These are phyloP conservation scores for Debaryomyces coudertii DNA, from an alignment of 1,139 yeast genomes.

Conservation along the genomic window DNA sequence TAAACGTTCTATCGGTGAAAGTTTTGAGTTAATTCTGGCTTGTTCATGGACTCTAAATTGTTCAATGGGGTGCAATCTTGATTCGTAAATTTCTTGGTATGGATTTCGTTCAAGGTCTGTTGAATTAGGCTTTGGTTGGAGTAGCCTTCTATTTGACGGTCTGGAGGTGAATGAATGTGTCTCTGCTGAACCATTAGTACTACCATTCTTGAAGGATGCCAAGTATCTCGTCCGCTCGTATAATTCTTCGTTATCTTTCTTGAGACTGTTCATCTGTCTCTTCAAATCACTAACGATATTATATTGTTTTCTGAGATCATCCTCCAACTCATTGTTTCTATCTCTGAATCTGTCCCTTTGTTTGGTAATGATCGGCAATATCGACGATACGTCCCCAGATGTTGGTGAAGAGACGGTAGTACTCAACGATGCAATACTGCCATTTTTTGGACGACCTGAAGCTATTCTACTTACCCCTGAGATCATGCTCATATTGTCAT, in stretches of 20 bases:
- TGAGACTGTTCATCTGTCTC: slow-evolving; percentile 64
- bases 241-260: slow-evolving; percentile 74
- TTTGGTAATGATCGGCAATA: slow-evolving; percentile 86
- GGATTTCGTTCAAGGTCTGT: slow-evolving; percentile 61
- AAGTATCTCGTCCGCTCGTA: slow-evolving; percentile 82
- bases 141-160: slow-evolving; percentile 23
- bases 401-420: slow-evolving; percentile 24
- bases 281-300: slow-evolving; percentile 59
- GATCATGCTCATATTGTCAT: slow-evolving; percentile 70
- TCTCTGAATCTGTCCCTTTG: slow-evolving; percentile 91
- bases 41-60: slow-evolving; percentile 79
- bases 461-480: slow-evolving; percentile 59
- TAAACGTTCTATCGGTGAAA: slow-evolving; percentile 80
- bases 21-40: slow-evolving; percentile 69
- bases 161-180: slow-evolving; percentile 19
- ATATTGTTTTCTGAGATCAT: slow-evolving; percentile 67
- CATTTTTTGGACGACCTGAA: slow-evolving; percentile 31
- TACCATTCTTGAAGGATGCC: slow-evolving; percentile 49
- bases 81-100: slow-evolving; percentile 70
- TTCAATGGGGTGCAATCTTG: slow-evolving; percentile 80
- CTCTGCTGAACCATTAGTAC: slow-evolving; percentile 14
- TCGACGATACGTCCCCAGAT: slow-evolving; percentile 43
- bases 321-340: slow-evolving; percentile 80
- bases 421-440: slow-evolving; percentile 41
- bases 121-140: slow-evolving; percentile 37